Evolutionary conservation across 805 yeast species (phyloP), one percentile per base, ranked within the genome.

Genomic region (Yarrowia porcina): DNA sequence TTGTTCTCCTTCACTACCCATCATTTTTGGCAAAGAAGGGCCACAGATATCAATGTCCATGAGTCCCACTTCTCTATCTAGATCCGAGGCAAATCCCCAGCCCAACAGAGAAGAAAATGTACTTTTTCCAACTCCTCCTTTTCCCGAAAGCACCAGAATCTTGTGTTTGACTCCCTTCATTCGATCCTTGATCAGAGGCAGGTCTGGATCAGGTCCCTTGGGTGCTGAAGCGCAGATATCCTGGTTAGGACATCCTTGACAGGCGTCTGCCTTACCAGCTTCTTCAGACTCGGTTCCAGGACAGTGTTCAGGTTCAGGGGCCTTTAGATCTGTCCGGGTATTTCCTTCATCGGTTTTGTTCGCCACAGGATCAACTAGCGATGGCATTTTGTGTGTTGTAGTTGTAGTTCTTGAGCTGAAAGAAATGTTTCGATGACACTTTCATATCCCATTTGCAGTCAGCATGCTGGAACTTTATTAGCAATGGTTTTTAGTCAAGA

Each of bases 21-120:
- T 79, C 96, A 94, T 94, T 64, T 87, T 82, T 0, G 99, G 98
- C 67, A 94, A 78, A 1, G 97, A 91, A 0, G 99, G 99, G 0
- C 99, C 99, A 75, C 99, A 94, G 36, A 94, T 90, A 76, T 94
- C 99, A 63, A 94, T 77, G 74, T 94, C 99, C 94, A 94, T 89
- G 36, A 96, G 93, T 2, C 98, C 99, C 11, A 94, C 87, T 72
- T 94, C 98, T 27, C 87, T 71, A 38, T 83, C 87, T 63, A 83
- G 88, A 70, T 86, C 87, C 15, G 75, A 66, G 2, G 98, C 92
- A 39, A 94, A 75, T 0, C 97, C 97, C 97, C 97, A 94, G 18
- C 96, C 85, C n/a, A 94, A 80, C 94, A 94, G 88, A 4, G 96
- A 83, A 0, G 98, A 89, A 72, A 94, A 93, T 0, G 99, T 94